phyloP scores from a whole-genome alignment of 176 grass and related monocot genomes.

The Juncus inflexus region DNA sequence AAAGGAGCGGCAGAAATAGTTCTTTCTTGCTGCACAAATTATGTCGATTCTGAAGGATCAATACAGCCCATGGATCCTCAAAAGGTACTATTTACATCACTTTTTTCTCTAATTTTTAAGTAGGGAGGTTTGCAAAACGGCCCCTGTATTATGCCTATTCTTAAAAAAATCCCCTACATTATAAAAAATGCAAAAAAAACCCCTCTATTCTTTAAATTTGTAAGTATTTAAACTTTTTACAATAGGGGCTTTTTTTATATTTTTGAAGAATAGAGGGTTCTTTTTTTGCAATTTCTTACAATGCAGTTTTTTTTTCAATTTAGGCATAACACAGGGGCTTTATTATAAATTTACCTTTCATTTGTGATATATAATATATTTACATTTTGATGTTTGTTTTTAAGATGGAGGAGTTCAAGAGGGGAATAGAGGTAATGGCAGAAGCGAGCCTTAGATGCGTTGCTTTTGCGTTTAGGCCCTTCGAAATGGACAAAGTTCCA shows the following conservation, averaged over 20 bases:
- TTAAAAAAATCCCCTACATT: too few species aligned
- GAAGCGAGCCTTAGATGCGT: conserved; percentile 69
- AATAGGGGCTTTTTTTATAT: too few species aligned
- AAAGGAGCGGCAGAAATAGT: conserved; percentile 98
- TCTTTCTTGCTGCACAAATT: conserved; percentile 65
- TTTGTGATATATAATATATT: not conserved
- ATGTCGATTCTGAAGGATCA: conserved; percentile 60
- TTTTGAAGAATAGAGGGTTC: too few species aligned
- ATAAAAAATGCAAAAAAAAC: not conserved
- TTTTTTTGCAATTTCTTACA: too few species aligned
- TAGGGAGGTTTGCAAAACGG: too few species aligned
- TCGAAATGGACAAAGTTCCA: conserved; percentile 55
- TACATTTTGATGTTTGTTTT: conserved; percentile 13
- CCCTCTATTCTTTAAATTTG: too few species aligned
- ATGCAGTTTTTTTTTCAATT: too few species aligned
- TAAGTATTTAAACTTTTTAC: too few species aligned
- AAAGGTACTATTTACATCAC: conserved; percentile 35
- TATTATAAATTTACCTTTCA: not conserved
- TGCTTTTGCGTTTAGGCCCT: conserved; percentile 72
- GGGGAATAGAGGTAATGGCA: conserved; percentile 80
- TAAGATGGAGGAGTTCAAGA: conserved; percentile 74
- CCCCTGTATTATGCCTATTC: too few species aligned
- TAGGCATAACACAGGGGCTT: too few species aligned
- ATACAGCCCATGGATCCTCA: conserved; percentile 53
- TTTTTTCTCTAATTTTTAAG: conserved; percentile 14